phyloP scores from a whole-genome alignment of 1,139 yeast genomes.

The Nematodospora anomalae region DNA sequence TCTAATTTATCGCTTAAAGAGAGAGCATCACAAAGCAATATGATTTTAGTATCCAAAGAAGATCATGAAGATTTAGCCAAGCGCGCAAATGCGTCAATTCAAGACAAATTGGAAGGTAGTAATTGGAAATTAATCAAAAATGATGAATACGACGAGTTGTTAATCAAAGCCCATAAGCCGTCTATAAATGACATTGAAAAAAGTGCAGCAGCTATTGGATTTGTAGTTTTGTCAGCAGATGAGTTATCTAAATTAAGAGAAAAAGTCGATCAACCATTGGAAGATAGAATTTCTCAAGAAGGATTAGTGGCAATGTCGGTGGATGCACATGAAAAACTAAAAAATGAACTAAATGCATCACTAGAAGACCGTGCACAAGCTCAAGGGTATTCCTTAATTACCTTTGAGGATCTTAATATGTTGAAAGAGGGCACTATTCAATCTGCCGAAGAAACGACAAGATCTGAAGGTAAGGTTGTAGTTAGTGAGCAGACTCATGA shows the following conservation, averaged over 20 bases:
- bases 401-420: conserved; percentile 14
- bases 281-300: conserved; percentile 24
- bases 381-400: conserved; percentile 10
- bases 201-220: conserved; percentile 31
- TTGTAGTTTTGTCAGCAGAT: conserved; percentile 28
- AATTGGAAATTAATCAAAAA: conserved; percentile 23
- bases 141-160: conserved; percentile 33
- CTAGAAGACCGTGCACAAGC: conserved; percentile 27
- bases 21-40: conserved; percentile 21
- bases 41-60: conserved; percentile 18
- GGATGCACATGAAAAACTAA: conserved; percentile 29
- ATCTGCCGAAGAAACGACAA: conserved; percentile 21
- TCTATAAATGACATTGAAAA: conserved; percentile 30
- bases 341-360: conserved; percentile 22
- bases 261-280: conserved; percentile 17
- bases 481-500: conserved; percentile 23
- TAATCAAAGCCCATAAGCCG: conserved; percentile 35
- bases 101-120: conserved; percentile 26
- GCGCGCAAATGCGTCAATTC: conserved; percentile 20
- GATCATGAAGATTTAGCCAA: conserved; percentile 22
- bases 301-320: conserved; percentile 37
- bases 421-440: conserved; percentile 15
- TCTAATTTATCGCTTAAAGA: conserved; percentile 18
- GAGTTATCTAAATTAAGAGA: conserved; percentile 23
- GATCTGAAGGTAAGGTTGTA: conserved; percentile 27